These are phyloP conservation scores for Scenedesmus sp. DNA, from an alignment of 163 green algal genomes.

Conservation along the genomic window DNA sequence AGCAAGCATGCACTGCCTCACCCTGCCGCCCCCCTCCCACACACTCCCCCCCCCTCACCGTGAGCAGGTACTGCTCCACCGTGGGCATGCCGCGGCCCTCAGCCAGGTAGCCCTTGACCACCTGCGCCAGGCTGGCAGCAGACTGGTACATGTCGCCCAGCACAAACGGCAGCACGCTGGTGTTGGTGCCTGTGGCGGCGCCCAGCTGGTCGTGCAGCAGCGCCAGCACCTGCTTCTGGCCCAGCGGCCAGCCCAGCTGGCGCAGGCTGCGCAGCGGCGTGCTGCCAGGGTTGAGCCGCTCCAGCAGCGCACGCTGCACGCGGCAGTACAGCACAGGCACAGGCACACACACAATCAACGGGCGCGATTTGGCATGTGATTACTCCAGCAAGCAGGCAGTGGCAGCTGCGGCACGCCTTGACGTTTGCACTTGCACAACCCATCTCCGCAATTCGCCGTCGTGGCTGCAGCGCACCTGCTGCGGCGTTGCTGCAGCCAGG, in stretches of 20 bases:
- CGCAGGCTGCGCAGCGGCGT: conserved; percentile 37
- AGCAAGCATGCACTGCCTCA: too few relatives aligned
- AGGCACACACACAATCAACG: not conserved
- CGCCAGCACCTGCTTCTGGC: not conserved
- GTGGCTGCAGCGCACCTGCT: conserved; percentile 18
- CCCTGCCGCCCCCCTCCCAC: not conserved
- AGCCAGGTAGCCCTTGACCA: conserved; percentile 25
- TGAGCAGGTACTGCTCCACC: conserved; percentile 44
- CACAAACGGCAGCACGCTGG: conserved; percentile 37
- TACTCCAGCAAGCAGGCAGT: not conserved
- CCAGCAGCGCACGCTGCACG: conserved; percentile 37
- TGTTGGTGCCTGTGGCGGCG: not conserved
- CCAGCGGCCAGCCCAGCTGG: conserved; percentile 49
- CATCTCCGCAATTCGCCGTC: not conserved
- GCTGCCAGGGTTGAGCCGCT: conserved; percentile 20
- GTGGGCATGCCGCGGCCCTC: conserved; percentile 17
- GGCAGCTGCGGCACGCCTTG: not conserved
- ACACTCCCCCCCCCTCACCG: not conserved
- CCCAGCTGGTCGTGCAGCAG: conserved; percentile 51
- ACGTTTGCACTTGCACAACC: not conserved
- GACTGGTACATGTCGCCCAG: conserved; percentile 27
- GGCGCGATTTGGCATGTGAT: not conserved
- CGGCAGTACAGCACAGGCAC: not conserved
- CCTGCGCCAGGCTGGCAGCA: conserved; percentile 17
- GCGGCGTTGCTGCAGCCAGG: not conserved